Evolutionary conservation across 202 grass and related monocot species (phyloP).

Genomic region (Schoenoplectus tabernaemontani): DNA sequence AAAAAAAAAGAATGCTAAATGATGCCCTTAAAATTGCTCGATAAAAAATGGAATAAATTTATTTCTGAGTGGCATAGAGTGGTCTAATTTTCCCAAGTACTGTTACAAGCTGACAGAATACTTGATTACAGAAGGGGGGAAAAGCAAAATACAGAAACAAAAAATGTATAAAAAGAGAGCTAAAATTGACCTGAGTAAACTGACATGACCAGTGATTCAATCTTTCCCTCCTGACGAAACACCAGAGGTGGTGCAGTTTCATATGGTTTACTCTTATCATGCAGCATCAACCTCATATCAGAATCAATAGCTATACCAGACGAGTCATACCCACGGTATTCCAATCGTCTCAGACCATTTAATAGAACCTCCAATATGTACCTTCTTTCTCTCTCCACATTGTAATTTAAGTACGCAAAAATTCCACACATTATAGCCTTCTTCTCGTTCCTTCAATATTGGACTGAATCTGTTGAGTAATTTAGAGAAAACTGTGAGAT

Average conservation of each 20-base stretch:
- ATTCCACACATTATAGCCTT: conserved; percentile 73
- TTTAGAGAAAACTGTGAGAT: not conserved
- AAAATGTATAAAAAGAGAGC: not conserved
- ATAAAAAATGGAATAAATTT: not conserved
- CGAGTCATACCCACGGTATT: conserved; percentile 93
- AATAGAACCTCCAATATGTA: conserved; percentile 92
- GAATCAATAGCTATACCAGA: conserved; percentile 79
- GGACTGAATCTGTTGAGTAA: not conserved
- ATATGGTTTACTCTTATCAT: conserved; percentile 20
- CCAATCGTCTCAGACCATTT: conserved; percentile 84
- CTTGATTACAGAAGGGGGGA: not conserved
- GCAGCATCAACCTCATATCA: conserved; percentile 12
- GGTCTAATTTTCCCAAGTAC: not conserved
- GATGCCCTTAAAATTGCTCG: not conserved
- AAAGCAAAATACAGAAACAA: not conserved
- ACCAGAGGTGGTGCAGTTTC: conserved; percentile 41
- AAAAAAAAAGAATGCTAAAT: not conserved
- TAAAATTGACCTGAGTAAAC: conserved; percentile 65
- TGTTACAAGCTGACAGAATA: not conserved
- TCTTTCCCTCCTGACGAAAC: conserved; percentile 93
- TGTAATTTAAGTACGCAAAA: conserved; percentile 98
- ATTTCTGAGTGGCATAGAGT: not conserved
- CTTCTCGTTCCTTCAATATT: not conserved
- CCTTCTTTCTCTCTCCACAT: conserved; percentile 68
- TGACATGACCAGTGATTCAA: conserved; percentile 74